Base-by-base conservation (phyloP, 2,329 filamentous ascomycete genomes). In the Cladosporium sp. region DNA sequence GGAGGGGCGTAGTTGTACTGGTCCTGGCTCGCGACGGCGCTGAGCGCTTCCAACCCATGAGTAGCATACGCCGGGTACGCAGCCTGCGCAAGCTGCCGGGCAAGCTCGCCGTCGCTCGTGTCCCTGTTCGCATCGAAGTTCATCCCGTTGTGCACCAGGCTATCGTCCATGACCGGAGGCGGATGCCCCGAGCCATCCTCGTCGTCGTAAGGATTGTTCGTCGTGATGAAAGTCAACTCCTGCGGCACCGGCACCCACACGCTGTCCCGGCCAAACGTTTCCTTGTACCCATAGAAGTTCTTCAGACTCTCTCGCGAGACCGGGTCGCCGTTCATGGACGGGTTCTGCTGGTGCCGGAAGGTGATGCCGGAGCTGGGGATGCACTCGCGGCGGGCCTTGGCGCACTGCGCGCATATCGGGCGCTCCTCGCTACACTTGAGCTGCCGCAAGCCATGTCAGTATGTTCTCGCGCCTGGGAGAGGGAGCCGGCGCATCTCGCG, bases 311-410 rank as follows among this genome's bases (percentile, higher is more conserved):
- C 75, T 41, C 74, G 71, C 14, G 65, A 66, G 4, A 68, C 68
- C 42, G 72, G 71, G 35, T 66, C 63, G 45, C 77, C 76, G 54
- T 84, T 85, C 81, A 85, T 82, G 16, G 81, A 84, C 31, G 82
- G 81, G 75, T 85, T 85, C 68, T 85, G 82, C 62, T 85, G 82
- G 66, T 86, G 83, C 52, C 82, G 78, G 61, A 85, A 86, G 42
- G 84, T 79, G 59, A 85, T 77, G 48, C 80, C 81, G 56, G 81
- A 80, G 61, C 78, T 81, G 19, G 79, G 79, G 43, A 79, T 71
- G 66, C 82, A 85, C 66, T 81, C 75, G 59, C 82, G 74, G 44
- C 75, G 77, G 4, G 79, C 81, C 66, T 83, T 82, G 62, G 71
- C 71, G 66, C 82, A 85, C 66, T 83, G 80, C 33, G 78, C 75